Base-by-base conservation (phyloP, 768 basidiomycete species). In the Suillus spraguei region DNA sequence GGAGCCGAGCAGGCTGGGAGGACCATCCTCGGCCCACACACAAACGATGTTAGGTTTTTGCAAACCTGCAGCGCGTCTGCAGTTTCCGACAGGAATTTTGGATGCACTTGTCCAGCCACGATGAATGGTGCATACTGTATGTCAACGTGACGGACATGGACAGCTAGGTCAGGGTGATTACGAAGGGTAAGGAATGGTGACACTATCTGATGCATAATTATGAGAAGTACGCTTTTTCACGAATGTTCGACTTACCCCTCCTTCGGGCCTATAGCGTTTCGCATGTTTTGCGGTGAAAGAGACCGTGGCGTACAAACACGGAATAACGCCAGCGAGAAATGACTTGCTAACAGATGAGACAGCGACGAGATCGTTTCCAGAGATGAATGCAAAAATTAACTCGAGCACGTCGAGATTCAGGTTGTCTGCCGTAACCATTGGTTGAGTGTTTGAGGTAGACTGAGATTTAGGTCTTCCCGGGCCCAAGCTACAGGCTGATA, bases 391-490 rank as follows among this genome's bases (percentile, higher is more conserved):
- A 65, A 88, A 88, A 20, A 92, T 84, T n/a, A 86, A 78, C 69
- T 89, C 87, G 47, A 91, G 81, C 42, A 92, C 87, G 74, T 93
- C 91, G 22, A 86, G 80, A 65, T 91, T 87, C 54, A 91, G 78
- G 67, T 84, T 89, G 66, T 89, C 85, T 13, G 85, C 86, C 36
- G 85, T 81, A 53, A 87, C 84, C 89, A 90, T 90, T 8, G 20
- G 17, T 58, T 20, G n/a, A 35, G 20, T 35, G 59, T 60, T 42
- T 16, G 33, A 32, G 22, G 42, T 33, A 16, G 52, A 53, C 20
- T 33, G 52, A 59, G 24, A 58, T 22, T 32, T 13, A 20, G 14
- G 24, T 39, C n/a, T n/a, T n/a, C 9, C 10, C 17, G 28, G 28
- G 28, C 38, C 22, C 8, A 14, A 16, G 22, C 35, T 14, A 38